Evolutionary conservation across 768 basidiomycete species (phyloP).

Genomic region (Symmetrospora coprosmae): DNA sequence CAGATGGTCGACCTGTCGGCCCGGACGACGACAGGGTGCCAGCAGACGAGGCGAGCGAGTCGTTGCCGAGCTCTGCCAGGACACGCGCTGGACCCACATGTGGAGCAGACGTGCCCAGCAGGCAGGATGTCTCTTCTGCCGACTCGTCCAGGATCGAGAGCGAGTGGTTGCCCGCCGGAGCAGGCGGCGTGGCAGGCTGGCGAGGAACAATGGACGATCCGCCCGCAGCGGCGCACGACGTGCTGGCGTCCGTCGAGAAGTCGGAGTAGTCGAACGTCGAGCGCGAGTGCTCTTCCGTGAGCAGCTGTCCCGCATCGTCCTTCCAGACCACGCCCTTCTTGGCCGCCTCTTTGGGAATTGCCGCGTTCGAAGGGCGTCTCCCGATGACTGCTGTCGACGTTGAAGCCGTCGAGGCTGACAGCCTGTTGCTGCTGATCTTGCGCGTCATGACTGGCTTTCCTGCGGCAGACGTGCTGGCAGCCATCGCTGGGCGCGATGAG

Average conservation of each 20-base stretch:
- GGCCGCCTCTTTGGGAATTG: not conserved
- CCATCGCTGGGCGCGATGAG: too few relatives aligned
- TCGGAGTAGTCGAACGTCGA: conserved; percentile 16
- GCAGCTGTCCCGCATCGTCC: conserved; percentile 12
- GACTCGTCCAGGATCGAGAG: not conserved
- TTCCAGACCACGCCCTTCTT: conserved; percentile 16
- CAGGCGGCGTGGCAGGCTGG: not conserved
- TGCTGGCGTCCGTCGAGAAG: not conserved
- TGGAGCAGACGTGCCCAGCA: not conserved
- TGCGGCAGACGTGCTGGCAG: too few relatives aligned
- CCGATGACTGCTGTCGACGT: not conserved
- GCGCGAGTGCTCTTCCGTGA: conserved; percentile 16
- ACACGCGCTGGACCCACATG: not conserved
- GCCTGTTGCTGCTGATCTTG: conserved; percentile 9
- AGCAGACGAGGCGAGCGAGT: not conserved
- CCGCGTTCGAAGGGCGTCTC: not conserved
- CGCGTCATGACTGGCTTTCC: too few relatives aligned
- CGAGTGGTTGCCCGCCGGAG: not conserved
- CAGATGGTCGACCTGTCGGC: not conserved
- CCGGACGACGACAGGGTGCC: not conserved
- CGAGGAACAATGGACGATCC: not conserved
- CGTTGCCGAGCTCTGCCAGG: not conserved
- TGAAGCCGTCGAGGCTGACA: not conserved
- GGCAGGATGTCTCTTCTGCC: not conserved
- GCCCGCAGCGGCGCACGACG: not conserved